Evolutionary conservation across 2,329 filamentous ascomycete genomes (phyloP).

Genomic region (Ascochyta koolunga): DNA sequence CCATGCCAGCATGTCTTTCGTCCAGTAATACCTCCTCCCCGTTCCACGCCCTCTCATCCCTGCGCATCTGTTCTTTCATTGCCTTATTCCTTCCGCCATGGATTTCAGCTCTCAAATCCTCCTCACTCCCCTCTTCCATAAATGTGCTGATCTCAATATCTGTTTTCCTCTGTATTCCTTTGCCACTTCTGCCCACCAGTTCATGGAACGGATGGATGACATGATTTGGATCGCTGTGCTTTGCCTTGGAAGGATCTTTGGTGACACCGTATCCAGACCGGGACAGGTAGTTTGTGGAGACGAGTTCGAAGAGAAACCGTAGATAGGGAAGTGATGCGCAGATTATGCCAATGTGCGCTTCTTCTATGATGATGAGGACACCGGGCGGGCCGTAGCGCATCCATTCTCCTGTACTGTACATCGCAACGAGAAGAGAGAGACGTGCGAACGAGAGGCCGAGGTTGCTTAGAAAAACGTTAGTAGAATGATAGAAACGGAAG

Average conservation of each 20-base stretch:
- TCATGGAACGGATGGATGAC: conserved; percentile 1
- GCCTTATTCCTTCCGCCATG: neutral
- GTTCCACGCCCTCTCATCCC: conserved; percentile 4
- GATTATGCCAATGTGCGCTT: conserved; percentile 12
- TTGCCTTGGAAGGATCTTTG: conserved; percentile 5
- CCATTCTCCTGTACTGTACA: conserved; percentile 16
- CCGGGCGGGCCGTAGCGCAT: conserved; percentile 15
- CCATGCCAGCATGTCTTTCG: neutral
- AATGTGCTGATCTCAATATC: conserved; percentile 10
- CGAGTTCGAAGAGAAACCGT: conserved; percentile 14
- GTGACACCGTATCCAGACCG: conserved; percentile 5
- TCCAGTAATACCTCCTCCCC: neutral
- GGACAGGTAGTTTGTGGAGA: conserved; percentile 5
- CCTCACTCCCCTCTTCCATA: conserved; percentile 1
- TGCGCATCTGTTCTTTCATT: conserved; percentile 11
- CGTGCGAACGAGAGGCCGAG: conserved; percentile 13
- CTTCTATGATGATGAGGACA: conserved; percentile 16
- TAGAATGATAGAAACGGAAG: neutral
- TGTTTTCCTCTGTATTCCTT: conserved; percentile 3
- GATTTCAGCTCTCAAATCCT: neutral
- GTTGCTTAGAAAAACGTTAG: conserved; percentile 4
- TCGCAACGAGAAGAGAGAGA: conserved; percentile 14
- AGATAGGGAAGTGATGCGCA: conserved; percentile 16
- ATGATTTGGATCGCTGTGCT: conserved; percentile 2
- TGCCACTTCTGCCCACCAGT: neutral